phyloP scores from a whole-genome alignment of 306 rosid genomes.

The Medicago truncatula region DNA sequence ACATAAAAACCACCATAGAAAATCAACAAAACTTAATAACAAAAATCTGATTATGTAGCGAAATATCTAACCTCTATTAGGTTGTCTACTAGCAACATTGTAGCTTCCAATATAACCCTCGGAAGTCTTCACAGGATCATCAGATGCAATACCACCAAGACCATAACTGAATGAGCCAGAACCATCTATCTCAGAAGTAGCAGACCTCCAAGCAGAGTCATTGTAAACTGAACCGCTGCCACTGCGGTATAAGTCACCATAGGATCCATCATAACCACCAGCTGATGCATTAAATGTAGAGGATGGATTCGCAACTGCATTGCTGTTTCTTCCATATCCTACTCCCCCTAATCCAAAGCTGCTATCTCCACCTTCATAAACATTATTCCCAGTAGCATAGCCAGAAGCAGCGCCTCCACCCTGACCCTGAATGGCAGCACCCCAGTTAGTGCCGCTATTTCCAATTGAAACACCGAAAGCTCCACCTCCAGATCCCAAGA shows the following conservation, averaged over 20 bases:
- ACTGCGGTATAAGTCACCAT: conserved; percentile 69
- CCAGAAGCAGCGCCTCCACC: conserved; percentile 72
- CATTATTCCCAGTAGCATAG: conserved; percentile 59
- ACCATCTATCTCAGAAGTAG: conserved; percentile 80
- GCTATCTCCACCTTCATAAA: conserved; percentile 73
- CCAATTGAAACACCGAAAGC: conserved; percentile 73
- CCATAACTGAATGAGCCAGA: conserved; percentile 79
- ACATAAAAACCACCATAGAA: conserved; percentile 31
- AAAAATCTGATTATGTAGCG: conserved; percentile 35
- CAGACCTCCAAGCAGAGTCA: conserved; percentile 83
- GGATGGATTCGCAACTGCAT: conserved; percentile 54
- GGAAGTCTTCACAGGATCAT: conserved; percentile 67
- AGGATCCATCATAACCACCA: conserved; percentile 80
- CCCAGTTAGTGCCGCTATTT: conserved; percentile 71
- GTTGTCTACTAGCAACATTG: conserved; percentile 79
- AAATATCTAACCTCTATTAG: conserved; percentile 87
- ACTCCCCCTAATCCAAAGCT: conserved; percentile 73
- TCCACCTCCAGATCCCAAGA: conserved; percentile 73
- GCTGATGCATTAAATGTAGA: conserved; percentile 61
- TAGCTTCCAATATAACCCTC: conserved; percentile 86
- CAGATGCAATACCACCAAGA: conserved; percentile 77
- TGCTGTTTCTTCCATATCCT: conserved; percentile 75
- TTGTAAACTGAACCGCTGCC: conserved; percentile 70
- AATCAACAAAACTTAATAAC: conserved; percentile 17
- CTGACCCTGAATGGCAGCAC: conserved; percentile 58